These are phyloP conservation scores for Pneumocystis jirovecii DNA, from an alignment of 1,139 yeast species.

Conservation along the genomic window DNA sequence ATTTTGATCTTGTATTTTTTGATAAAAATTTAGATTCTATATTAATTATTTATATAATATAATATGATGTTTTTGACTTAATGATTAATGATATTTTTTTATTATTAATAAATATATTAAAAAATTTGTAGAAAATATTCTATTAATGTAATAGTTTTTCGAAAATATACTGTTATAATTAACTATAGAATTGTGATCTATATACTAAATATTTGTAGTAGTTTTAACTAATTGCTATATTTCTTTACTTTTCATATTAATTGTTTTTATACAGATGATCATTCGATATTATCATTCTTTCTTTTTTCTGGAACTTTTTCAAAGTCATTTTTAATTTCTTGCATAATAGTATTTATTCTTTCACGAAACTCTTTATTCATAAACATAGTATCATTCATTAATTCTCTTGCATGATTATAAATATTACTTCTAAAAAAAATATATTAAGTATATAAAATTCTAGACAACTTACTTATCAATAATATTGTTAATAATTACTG, in stretches of 20 bases:
- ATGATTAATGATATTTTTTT: neutral
- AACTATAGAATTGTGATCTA: neutral
- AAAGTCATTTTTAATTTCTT: neutral
- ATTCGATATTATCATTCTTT: neutral
- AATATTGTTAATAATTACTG: neutral
- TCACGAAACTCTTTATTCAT: neutral
- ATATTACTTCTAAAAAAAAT: neutral
- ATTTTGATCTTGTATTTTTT: neutral
- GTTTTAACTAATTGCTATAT: neutral
- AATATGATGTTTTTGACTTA: neutral
- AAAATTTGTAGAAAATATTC: neutral
- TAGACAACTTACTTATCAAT: neutral
- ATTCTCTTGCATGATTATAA: neutral
- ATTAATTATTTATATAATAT: neutral
- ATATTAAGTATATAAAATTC: neutral
- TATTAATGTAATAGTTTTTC: neutral
- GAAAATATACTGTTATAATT: neutral
- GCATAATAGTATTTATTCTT: neutral
- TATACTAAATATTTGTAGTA: neutral
- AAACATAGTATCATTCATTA: neutral
- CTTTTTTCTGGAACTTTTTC: neutral
- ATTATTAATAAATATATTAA: neutral
- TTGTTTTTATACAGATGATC: neutral
- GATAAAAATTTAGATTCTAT: neutral
- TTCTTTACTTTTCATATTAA: neutral